A percentile compares a stretch with the other conserved stretches of the same genome.
phyloP scores from a whole-genome alignment of 768 basidiomycete species.

The Boletus huronensis region DNA sequence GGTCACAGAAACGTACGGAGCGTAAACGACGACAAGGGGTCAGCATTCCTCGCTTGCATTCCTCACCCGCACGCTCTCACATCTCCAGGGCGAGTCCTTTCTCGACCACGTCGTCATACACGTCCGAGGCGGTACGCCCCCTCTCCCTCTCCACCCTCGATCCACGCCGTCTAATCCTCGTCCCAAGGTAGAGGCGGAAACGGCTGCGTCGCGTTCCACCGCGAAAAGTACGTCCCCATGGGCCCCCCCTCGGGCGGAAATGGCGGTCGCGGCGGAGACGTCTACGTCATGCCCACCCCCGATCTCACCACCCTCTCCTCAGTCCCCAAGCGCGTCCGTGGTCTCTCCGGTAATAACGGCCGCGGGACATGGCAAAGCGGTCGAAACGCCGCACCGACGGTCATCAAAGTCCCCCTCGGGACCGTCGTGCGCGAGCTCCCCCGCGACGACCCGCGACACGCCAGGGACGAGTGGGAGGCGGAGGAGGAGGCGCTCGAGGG shows the following conservation, averaged over 20 bases:
- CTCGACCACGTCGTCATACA: constrained; percentile 81
- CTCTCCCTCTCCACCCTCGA: not conserved
- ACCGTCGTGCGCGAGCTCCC: constrained; percentile 81
- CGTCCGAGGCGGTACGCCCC: constrained; percentile 64
- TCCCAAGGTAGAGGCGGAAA: constrained; percentile 76
- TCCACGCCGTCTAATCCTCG: not conserved
- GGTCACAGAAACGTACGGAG: constrained; percentile 55
- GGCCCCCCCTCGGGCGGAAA: constrained; percentile 94
- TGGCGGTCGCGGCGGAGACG: constrained; percentile 84
- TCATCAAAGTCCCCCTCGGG: constrained; percentile 84
- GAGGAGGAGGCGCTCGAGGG: constrained; percentile 58
- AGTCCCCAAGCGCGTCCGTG: constrained; percentile 66
- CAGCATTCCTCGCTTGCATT: constrained; percentile 18
- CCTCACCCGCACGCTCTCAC: not conserved
- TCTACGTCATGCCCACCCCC: constrained; percentile 79
- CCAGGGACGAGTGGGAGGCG: constrained; percentile 68
- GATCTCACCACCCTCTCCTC: constrained; percentile 75
- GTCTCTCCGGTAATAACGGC: constrained; percentile 64
- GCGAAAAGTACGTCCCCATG: constrained; percentile 78
- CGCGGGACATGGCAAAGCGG: constrained; percentile 89
- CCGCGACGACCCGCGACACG: constrained; percentile 60
- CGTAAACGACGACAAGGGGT: constrained; percentile 76
- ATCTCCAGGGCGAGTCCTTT: constrained; percentile 65
- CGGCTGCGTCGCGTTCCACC: constrained; percentile 90
- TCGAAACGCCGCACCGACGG: constrained; percentile 61